Percentiles rank a stretch among this genome's conserved stretches.
These are phyloP conservation scores for Dendrostoma leiphaemia DNA, from an alignment of 2,329 filamentous ascomycete genomes.

Conservation along the genomic window DNA sequence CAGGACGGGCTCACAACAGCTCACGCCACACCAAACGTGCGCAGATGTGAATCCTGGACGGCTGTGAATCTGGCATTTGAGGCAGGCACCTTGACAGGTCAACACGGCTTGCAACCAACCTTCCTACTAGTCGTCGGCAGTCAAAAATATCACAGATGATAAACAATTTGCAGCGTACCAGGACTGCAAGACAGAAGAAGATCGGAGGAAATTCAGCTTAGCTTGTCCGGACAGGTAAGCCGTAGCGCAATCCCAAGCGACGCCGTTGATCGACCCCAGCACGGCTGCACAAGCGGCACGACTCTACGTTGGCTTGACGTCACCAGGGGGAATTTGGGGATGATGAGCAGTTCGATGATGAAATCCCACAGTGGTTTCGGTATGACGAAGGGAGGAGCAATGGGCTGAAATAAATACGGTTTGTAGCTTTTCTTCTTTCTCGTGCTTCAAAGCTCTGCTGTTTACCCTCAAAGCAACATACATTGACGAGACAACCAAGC, in stretches of 20 bases:
- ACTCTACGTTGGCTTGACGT: conserved; percentile 7
- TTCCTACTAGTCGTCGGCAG: background rate
- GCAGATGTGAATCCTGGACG: no score
- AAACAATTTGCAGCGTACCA: no score
- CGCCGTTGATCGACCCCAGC: background rate
- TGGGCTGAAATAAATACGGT: background rate
- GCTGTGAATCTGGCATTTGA: no score
- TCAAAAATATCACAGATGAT: background rate
- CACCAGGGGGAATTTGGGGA: background rate
- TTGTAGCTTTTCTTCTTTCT: no score
- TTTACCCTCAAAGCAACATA: background rate
- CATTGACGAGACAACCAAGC: background rate
- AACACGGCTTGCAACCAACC: background rate
- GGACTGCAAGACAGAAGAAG: no score
- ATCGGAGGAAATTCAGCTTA: no score
- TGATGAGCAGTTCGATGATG: conserved; percentile 8
- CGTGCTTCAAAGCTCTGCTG: background rate
- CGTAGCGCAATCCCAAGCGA: background rate
- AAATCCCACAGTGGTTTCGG: background rate
- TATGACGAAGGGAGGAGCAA: background rate
- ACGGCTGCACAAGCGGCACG: background rate
- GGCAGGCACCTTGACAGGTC: no score
- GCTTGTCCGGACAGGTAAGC: no score
- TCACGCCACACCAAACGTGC: no score
- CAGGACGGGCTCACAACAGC: no score